These are phyloP conservation scores for Echeveria elegans DNA, from an alignment of 164 flowering plant genomes.

Conservation along the genomic window DNA sequence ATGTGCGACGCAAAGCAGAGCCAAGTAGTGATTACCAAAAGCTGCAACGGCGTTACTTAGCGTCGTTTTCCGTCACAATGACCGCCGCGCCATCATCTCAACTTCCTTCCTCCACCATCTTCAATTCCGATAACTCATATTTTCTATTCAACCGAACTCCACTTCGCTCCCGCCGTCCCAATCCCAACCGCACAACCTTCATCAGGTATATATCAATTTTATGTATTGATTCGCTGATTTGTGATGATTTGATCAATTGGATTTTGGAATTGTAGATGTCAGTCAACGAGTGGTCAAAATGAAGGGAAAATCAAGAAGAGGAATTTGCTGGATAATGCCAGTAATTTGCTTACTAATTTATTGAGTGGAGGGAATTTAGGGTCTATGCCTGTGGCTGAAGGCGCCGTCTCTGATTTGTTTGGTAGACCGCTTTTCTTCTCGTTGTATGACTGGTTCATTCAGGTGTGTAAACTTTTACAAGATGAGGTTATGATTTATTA, in stretches of 20 bases:
- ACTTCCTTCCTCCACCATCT: slow-evolving; percentile 3
- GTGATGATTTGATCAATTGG: too few species aligned
- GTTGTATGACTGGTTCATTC: slow-evolving; percentile 87
- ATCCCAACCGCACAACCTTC: not conserved
- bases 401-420: slow-evolving; percentile 89
- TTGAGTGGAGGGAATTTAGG: slow-evolving; percentile 82
- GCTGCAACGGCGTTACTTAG: too few species aligned
- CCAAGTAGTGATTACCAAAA: too few species aligned
- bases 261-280: slow-evolving; percentile 44
- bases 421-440: slow-evolving; percentile 76
- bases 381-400: slow-evolving; percentile 90
- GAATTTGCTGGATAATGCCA: slow-evolving; percentile 79
- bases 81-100: too few species aligned
- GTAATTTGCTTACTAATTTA: slow-evolving; percentile 83
- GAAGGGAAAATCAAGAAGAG: slow-evolving; percentile 45
- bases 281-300: slow-evolving; percentile 49
- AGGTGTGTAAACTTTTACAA: slow-evolving; percentile 37
- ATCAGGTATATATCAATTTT: too few species aligned
- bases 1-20: too few species aligned
- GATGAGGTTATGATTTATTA: too few species aligned
- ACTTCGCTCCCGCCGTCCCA: not conserved
- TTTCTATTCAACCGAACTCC: not conserved
- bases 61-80: too few species aligned
- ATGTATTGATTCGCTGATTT: too few species aligned
- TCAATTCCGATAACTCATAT: not conserved